These are phyloP conservation scores for Metarhizium anisopliae DNA, from an alignment of 2,329 filamentous ascomycete genomes.

Conservation along the genomic window DNA sequence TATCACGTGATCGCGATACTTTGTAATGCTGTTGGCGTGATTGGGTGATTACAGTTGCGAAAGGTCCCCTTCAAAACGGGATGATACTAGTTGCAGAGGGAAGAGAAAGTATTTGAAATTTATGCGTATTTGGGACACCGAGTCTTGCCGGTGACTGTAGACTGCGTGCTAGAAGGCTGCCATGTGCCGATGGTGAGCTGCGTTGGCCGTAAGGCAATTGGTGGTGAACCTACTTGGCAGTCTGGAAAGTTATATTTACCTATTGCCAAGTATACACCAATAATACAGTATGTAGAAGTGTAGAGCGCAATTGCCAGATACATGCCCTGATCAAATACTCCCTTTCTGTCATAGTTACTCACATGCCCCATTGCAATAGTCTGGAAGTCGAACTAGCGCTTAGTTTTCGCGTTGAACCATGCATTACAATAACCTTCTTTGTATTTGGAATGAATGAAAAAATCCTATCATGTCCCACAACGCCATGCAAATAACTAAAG, in stretches of 20 bases:
- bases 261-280: not conserved
- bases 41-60: slow-evolving; percentile 3
- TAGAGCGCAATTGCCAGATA: not conserved
- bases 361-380: too few species aligned
- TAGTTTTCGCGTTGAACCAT: not conserved
- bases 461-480: not conserved
- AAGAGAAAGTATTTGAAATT: not conserved
- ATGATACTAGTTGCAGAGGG: not conserved
- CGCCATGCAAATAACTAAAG: not conserved
- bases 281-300: not conserved
- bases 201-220: not conserved
- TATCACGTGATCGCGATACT: slow-evolving; percentile 19
- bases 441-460: not conserved
- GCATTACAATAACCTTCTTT: not conserved
- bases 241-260: not conserved
- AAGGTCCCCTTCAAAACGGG: not conserved
- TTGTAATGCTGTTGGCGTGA: slow-evolving; percentile 8
- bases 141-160: not conserved
- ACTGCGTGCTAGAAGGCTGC: not conserved
- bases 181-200: too few species aligned
- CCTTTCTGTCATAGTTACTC: too few species aligned
- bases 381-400: too few species aligned
- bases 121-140: not conserved
- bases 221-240: not conserved
- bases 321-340: too few species aligned